These are phyloP conservation scores for Auricularia auricula-judae DNA, from an alignment of 768 basidiomycete genomes.

Conservation along the genomic window DNA sequence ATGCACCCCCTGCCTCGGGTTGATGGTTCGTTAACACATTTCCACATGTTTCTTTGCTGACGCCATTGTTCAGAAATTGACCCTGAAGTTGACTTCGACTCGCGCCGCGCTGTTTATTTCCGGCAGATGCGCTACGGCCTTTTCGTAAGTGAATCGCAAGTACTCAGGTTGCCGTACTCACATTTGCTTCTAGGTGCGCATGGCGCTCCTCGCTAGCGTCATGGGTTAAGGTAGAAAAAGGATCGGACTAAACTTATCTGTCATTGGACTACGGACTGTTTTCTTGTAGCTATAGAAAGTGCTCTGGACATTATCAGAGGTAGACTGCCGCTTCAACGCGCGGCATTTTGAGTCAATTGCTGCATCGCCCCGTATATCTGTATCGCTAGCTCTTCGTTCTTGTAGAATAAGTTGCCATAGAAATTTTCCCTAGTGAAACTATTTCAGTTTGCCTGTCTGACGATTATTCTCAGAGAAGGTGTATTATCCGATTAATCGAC, in stretches of 20 bases:
- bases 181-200: constrained; percentile 43
- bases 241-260: background rate
- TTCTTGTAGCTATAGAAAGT: background rate
- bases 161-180: background rate
- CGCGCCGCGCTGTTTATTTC: constrained; percentile 90
- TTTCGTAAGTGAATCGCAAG: constrained; percentile 54
- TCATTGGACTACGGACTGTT: background rate
- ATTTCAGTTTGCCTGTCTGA: background rate
- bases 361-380: background rate
- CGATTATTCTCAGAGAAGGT: background rate
- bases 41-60: constrained; percentile 6
- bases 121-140: constrained; percentile 97
- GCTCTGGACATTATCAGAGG: background rate
- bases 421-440: background rate
- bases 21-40: constrained; percentile 43
- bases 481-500: background rate
- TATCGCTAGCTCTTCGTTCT: background rate
- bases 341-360: background rate
- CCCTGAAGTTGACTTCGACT: constrained; percentile 95
- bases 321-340: background rate
- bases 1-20: constrained; percentile 98
- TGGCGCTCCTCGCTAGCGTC: constrained; percentile 70
- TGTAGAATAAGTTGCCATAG: background rate
- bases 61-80: constrained; percentile 71
- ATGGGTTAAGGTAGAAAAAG: constrained; percentile 19